A percentile compares a stretch with the other conserved stretches of the same genome.
These are phyloP conservation scores for Neopestalotiopsis clavispora DNA, from an alignment of 2,329 filamentous ascomycete species.

Conservation along the genomic window DNA sequence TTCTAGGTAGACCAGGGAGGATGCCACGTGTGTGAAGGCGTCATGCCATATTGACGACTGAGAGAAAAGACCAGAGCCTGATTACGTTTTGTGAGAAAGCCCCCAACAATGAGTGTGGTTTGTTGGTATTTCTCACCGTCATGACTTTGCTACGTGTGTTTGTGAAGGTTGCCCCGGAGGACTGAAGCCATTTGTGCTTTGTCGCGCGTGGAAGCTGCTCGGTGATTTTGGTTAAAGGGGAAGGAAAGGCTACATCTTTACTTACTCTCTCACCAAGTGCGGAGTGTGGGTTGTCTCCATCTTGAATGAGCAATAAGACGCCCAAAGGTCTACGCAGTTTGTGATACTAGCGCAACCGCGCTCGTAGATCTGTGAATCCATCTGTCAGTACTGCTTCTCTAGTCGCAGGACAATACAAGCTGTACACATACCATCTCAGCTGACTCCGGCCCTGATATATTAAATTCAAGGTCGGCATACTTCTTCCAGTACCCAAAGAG, in stretches of 20 bases:
- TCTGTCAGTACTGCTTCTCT: not conserved
- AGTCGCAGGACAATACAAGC: not conserved
- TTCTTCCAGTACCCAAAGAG: slow-evolving; percentile 99
- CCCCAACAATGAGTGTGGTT: slow-evolving; percentile 59
- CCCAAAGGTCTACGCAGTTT: slow-evolving; percentile 95
- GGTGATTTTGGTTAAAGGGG: slow-evolving; percentile 63
- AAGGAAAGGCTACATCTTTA: slow-evolving; percentile 70
- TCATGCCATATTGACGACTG: slow-evolving; percentile 42
- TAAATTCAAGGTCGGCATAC: slow-evolving; percentile 97
- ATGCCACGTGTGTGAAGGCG: slow-evolving; percentile 48
- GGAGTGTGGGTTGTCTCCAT: slow-evolving; percentile 95
- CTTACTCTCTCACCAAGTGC: slow-evolving; percentile 99
- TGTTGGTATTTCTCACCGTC: slow-evolving; percentile 76
- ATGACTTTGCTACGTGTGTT: slow-evolving; percentile 41
- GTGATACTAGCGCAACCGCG: slow-evolving; percentile 91
- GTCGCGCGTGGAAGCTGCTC: slow-evolving; percentile 37
- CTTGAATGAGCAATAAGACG: slow-evolving; percentile 97
- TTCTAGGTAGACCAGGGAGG: slow-evolving; percentile 35
- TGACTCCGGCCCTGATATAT: slow-evolving; percentile 93
- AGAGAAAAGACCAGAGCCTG: slow-evolving; percentile 59
- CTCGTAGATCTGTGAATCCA: slow-evolving; percentile 78
- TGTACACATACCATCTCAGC: slow-evolving; percentile 79
- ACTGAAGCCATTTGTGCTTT: slow-evolving; percentile 31
- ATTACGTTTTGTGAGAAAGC: slow-evolving; percentile 68
- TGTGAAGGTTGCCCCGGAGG: slow-evolving; percentile 36